Conservation (phyloP, 164 flowering plant genomes). For the Magnolia officinalis region DNA sequence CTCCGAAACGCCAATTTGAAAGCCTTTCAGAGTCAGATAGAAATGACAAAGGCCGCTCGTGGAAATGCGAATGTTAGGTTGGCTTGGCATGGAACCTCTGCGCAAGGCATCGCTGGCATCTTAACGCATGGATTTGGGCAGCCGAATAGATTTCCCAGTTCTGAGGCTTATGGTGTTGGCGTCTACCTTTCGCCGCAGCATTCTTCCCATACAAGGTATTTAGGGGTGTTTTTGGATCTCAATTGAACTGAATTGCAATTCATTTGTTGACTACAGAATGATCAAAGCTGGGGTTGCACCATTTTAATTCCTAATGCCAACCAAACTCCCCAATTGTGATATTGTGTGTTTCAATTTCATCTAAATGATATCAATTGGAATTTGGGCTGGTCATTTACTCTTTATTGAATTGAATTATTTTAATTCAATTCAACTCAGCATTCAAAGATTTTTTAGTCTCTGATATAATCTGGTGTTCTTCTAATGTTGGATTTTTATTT, state of each 20-base stretch:
- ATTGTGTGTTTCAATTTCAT: background rate
- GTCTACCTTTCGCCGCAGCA: slow-evolving; percentile 33
- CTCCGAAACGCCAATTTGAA: slow-evolving; percentile 32
- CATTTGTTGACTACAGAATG: background rate
- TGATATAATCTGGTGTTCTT: too few species aligned
- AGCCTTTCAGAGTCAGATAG: slow-evolving; percentile 34
- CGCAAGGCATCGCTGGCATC: slow-evolving; percentile 24
- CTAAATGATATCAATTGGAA: too few species aligned
- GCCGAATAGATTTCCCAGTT: slow-evolving; percentile 12
- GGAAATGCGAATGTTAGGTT: slow-evolving; percentile 31
- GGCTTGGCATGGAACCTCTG: slow-evolving; percentile 50
- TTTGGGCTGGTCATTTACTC: too few species aligned
- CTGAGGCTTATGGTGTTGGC: slow-evolving; percentile 35
- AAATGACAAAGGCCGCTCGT: slow-evolving; percentile 30
- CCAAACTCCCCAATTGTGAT: background rate
- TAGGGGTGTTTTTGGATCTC: background rate
- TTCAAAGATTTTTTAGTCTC: too few species aligned
- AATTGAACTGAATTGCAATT: background rate
- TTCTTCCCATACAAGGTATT: slow-evolving; percentile 42
- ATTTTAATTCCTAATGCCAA: background rate
- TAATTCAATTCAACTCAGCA: too few species aligned
- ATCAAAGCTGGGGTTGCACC: background rate
- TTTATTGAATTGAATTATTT: too few species aligned
- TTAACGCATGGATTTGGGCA: slow-evolving; percentile 44
- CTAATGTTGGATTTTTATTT: background rate